Evolutionary conservation across 306 rosid genomes (phyloP), one percentile per base, ranked within the genome.

Genomic region (Erythrophleum fordii): DNA sequence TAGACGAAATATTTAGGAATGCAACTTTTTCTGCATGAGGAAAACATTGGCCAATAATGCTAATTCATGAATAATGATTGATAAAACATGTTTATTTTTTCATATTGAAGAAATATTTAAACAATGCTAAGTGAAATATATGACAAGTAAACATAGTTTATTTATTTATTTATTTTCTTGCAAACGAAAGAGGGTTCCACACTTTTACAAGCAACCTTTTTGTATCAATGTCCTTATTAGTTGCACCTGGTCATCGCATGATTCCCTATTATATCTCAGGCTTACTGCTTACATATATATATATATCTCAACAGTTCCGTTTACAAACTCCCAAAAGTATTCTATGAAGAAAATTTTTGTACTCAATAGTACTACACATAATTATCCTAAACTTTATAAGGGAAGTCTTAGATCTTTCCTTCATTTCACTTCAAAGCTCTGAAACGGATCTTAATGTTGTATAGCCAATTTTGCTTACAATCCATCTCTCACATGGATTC

Each of bases 231-330:
- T 69, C 44, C 25, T 65, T 31, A 41, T 52, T 48, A 37, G 26
- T 31, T 80, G 44, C 29, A 41, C 76, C 23, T 10, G 14, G 16
- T 42, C 72, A 72, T 72, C 74, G 23, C 79, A n/a, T 9, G 62
- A 37, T 52, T 75, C 53, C 61, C 76, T 41, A 29, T 55, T n/a
- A 65, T 13, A 65, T 16, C 66, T 59, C 39, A 26, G 18, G 3
- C 66, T 59, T 23, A 3, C 31, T 23, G 64, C 64, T 58, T 5
- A 26, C 8, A n/a, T n/a, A n/a, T n/a, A n/a, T n/a, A 51, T 75
- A 51, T 80, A 80, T 84, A 76, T 64, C 82, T 84, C 77, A 64
- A 46, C 28, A 76, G 80, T 64, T 84, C n/a, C 71, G 76, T 77
- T 77, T 77, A 80, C 80, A 71, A 46, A 72, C 80, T 22, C 16